Evolutionary conservation across 306 rosid species (phyloP).

Genomic region (Sphenostylis stenocarpa): DNA sequence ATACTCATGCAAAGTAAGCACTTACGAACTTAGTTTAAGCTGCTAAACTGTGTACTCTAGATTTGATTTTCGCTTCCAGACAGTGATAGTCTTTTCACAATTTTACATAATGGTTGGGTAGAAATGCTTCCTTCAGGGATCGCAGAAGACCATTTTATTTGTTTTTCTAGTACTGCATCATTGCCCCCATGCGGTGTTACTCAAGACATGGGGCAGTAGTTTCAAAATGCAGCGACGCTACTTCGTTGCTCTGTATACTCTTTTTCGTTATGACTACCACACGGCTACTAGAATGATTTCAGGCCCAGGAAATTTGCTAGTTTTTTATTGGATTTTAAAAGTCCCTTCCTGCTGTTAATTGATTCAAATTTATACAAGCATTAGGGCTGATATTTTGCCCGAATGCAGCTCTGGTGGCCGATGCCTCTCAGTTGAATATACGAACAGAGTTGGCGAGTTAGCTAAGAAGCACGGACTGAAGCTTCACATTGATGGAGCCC

Average conservation of each 20-base stretch:
- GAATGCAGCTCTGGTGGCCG: conserved; percentile 84
- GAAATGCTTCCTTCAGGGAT: neutral
- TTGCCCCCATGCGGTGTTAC: neutral
- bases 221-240: conserved; percentile 8
- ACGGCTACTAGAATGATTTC: neutral
- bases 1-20: conserved; percentile 86
- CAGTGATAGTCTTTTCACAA: neutral
- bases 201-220: neutral
- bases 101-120: neutral
- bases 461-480: conserved; percentile 85
- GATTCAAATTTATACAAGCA: neutral
- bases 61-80: neutral
- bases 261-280: neutral
- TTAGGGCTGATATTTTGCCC: conserved; percentile 5
- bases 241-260: conserved; percentile 12
- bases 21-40: neutral
- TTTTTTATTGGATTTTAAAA: conserved; percentile 6
- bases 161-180: neutral
- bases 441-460: conserved; percentile 79
- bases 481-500: conserved; percentile 98
- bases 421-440: conserved; percentile 82
- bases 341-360: conserved; percentile 2
- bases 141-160: neutral
- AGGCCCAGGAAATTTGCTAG: neutral
- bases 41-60: neutral